Conservation (phyloP, 1,139 yeast genomes). For the Suhomyces taliae region DNA sequence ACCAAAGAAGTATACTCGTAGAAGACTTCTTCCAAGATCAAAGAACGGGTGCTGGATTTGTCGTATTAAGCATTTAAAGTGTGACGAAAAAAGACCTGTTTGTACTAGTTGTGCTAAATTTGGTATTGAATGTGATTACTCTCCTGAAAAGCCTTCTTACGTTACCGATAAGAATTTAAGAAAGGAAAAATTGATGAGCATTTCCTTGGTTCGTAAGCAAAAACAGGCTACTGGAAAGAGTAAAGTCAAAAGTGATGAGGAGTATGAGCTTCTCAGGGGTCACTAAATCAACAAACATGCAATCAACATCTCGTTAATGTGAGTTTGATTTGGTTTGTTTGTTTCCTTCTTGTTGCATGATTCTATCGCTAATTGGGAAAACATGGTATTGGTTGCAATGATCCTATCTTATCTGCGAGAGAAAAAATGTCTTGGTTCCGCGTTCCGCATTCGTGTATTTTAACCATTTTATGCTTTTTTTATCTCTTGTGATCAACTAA, state of each 20-base stretch:
- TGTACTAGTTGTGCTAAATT: conserved; percentile 42
- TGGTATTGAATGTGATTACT: conserved; percentile 48
- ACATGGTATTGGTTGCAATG: no score
- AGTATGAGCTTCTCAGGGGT: neutral
- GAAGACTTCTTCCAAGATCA: conserved; percentile 44
- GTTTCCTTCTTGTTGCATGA: no score
- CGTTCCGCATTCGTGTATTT: no score
- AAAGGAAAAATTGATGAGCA: conserved; percentile 35
- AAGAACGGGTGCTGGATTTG: conserved; percentile 53
- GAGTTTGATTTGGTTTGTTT: no score
- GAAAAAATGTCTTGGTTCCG: no score
- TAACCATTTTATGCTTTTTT: no score
- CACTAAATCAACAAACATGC: neutral
- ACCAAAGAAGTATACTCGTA: conserved; percentile 41
- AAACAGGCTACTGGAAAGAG: conserved; percentile 20
- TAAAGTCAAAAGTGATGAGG: conserved; percentile 6
- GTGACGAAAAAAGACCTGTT: conserved; percentile 43
- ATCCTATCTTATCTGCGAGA: no score
- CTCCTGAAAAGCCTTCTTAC: conserved; percentile 41
- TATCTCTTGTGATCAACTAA: no score
- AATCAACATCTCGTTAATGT: neutral
- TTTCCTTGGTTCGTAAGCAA: conserved; percentile 33
- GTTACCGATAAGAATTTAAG: conserved; percentile 40
- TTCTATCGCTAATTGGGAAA: no score
- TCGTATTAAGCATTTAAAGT: conserved; percentile 49